These are phyloP conservation scores for Pyrenula massariospora DNA, from an alignment of 495 filamentous ascomycete species.

Conservation along the genomic window DNA sequence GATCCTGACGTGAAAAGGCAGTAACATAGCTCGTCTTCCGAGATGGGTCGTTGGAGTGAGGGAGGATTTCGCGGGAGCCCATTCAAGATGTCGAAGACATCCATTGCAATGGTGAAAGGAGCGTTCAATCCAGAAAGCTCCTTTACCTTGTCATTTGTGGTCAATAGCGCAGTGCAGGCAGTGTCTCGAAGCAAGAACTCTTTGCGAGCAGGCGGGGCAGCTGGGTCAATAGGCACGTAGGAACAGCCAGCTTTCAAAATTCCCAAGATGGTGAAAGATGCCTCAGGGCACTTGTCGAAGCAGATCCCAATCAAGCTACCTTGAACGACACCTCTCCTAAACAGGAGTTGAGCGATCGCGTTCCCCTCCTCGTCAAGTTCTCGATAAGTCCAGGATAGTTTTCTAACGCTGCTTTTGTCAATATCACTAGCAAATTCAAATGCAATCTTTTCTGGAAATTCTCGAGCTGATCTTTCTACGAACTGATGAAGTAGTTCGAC, in stretches of 20 bases:
- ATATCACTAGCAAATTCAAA: conserved; percentile 12
- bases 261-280: conserved; percentile 66
- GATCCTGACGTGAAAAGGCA: conserved; percentile 77
- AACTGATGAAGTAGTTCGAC: conserved; percentile 24
- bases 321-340: conserved; percentile 3
- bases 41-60: conserved; percentile 11
- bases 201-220: conserved; percentile 47
- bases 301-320: conserved; percentile 42
- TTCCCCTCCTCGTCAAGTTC: conserved; percentile 14
- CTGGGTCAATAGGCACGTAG: conserved; percentile 21
- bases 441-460: conserved; percentile 8
- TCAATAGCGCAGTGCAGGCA: conserved; percentile 37
- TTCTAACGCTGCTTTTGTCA: conserved; percentile 1
- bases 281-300: conserved; percentile 71
- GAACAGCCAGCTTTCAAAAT: conserved; percentile 50
- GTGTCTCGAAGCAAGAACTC: conserved; percentile 58
- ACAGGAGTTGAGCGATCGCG: conserved; percentile 9
- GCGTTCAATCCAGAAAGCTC: conserved; percentile 16
- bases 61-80: conserved; percentile 12
- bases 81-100: conserved; percentile 16
- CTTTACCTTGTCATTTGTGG: conserved; percentile 18
- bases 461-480: conserved; percentile 23
- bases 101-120: conserved; percentile 25
- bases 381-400: conserved; percentile 14
- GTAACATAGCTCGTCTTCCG: conserved; percentile 45